Base-by-base conservation (phyloP, 441 rosid species). In the Pelargonium australe region DNA sequence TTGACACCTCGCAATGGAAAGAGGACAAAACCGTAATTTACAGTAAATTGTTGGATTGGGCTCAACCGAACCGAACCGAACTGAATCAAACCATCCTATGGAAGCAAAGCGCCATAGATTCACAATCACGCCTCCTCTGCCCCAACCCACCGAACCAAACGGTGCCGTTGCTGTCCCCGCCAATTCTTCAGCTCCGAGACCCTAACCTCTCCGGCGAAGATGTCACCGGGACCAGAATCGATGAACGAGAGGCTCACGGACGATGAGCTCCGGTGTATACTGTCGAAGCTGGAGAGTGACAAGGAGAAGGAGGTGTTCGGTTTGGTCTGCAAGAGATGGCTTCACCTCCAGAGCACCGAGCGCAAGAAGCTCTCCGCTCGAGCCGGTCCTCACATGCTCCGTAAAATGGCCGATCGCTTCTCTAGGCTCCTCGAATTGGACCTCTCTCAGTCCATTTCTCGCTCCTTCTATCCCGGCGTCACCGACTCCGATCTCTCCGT, bases 291-390 rank as follows among this genome's bases (percentile, higher is more conserved):
- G 28, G 96, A 85, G 34, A 71, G 53, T 69, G 91, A 87, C 5
- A 84, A 81, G 76, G 97, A 89, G 72, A 89, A 84, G 85, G 98
- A 89, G 81, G 81, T 79, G 53, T 91, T 89, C 53, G 90, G 98
- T 16, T 78, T 89, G 83, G 98, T 93, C n/a, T 93, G 97, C 77
- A 89, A 91, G 85, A 77, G 87, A 77, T 91, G 98, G 98, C 82
- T 93, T 34, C 65, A 74, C 68, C 80, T 94, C 74, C 96, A 94
- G 87, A 94, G 97, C 79, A 83, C 88, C 0, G 96, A 87, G 78
- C 82, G 99, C 84, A 88, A 79, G 87, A 88, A 84, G 82, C 87
- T 94, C 49, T 85, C 92, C 9, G 94, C 87, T 14, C 90, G 95
- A 23, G 99, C 99, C 37, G 97, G 97, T 23, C 85, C 95, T 5